These are phyloP conservation scores for Talaromyces sp. DNA, from an alignment of 2,329 filamentous ascomycete species.

Conservation along the genomic window DNA sequence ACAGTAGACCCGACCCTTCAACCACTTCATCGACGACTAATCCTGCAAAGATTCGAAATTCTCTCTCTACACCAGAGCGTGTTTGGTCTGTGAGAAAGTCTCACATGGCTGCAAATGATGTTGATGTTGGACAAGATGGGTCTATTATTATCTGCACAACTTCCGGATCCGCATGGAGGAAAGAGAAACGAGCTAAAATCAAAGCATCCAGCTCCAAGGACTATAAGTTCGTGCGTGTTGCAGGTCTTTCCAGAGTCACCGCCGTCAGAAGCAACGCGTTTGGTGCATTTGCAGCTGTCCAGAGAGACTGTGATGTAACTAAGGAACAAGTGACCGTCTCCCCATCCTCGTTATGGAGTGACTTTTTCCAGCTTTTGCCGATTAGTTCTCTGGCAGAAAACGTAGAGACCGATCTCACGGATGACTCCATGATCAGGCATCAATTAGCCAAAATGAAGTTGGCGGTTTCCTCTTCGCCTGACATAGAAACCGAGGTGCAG, in stretches of 20 bases:
- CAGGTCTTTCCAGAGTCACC: constrained; percentile 79
- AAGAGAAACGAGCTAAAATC: constrained; percentile 75
- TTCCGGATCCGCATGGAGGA: constrained; percentile 88
- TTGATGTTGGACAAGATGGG: constrained; percentile 85
- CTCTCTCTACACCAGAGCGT: constrained; percentile 71
- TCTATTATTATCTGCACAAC: constrained; percentile 92
- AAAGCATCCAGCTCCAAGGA: constrained; percentile 76
- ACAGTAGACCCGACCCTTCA: constrained; percentile 61
- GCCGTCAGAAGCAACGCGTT: constrained; percentile 83
- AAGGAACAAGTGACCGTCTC: constrained; percentile 66
- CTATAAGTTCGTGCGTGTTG: constrained; percentile 91
- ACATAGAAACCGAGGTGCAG: constrained; percentile 43
- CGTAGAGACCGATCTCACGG: constrained; percentile 28
- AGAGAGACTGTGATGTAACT: constrained; percentile 79
- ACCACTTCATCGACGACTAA: constrained; percentile 78
- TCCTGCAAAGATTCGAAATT: constrained; percentile 80
- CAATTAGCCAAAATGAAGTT: constrained; percentile 34
- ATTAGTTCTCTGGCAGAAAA: constrained; percentile 59
- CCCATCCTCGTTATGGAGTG: constrained; percentile 67
- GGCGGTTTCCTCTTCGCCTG: constrained; percentile 42
- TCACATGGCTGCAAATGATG: constrained; percentile 77
- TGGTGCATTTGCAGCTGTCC: constrained; percentile 83
- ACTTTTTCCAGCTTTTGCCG: constrained; percentile 66
- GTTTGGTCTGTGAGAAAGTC: constrained; percentile 89
- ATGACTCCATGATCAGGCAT: not conserved